phyloP scores from a whole-genome alignment of 345 rosid genomes.

The Eucalyptus shirleyi region DNA sequence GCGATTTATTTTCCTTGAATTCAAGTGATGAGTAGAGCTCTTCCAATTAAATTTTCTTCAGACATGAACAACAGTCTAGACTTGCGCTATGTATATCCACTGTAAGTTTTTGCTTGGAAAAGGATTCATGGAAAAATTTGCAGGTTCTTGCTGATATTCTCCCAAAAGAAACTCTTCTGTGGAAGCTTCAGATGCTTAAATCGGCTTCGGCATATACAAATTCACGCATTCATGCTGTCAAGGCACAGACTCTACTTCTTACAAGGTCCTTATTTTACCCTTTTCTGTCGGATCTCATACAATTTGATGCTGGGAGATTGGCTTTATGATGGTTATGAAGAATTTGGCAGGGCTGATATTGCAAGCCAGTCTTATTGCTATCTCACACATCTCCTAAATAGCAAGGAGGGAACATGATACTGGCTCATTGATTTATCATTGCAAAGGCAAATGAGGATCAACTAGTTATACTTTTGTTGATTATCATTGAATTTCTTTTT shows the following conservation, averaged over 20 bases:
- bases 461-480: neutral
- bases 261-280: constrained; percentile 15
- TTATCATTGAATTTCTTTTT: neutral
- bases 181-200: constrained; percentile 72
- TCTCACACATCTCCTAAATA: neutral
- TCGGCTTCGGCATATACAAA: constrained; percentile 51
- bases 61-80: neutral
- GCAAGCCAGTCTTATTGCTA: neutral
- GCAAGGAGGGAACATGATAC: neutral
- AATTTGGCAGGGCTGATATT: neutral
- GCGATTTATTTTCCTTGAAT: neutral
- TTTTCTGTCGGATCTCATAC: neutral
- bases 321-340: neutral
- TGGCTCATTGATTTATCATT: neutral
- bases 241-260: constrained; percentile 55
- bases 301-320: neutral
- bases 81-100: neutral
- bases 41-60: neutral
- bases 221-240: constrained; percentile 59
- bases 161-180: constrained; percentile 55
- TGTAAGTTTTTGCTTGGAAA: neutral
- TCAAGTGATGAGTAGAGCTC: neutral
- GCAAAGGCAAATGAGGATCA: neutral
- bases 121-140: constrained; percentile 2
- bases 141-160: constrained; percentile 54